phyloP scores from a whole-genome alignment of 768 basidiomycete genomes.

The Multifurca ochricompacta region DNA sequence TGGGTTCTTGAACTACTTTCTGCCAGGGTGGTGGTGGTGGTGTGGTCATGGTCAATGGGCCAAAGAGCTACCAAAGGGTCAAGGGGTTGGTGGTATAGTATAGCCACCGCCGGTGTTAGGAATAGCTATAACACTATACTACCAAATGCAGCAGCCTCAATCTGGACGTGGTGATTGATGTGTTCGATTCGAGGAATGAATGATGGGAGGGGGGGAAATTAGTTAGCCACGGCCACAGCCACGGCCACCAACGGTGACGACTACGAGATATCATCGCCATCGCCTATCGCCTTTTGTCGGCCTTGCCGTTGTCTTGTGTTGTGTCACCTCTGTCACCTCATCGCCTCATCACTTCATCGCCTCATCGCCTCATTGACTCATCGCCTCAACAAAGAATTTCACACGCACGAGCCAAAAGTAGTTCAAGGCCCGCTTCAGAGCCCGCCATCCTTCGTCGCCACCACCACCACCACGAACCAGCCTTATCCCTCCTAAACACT shows the following conservation, averaged over 20 bases:
- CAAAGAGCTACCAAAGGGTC: too few relatives aligned
- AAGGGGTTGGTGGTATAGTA: too few relatives aligned
- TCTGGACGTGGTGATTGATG: neutral
- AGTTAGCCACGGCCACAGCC: too few relatives aligned
- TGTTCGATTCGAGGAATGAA: neutral
- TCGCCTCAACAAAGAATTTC: constrained; percentile 9
- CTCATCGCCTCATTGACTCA: constrained; percentile 5
- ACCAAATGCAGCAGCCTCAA: neutral
- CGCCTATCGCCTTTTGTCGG: neutral
- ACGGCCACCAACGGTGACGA: neutral
- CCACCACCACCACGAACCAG: constrained; percentile 3
- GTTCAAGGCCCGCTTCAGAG: constrained; percentile 22
- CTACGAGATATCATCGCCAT: constrained; percentile 4
- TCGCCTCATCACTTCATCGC: too few relatives aligned
- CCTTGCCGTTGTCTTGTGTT: too few relatives aligned
- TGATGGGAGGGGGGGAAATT: too few relatives aligned
- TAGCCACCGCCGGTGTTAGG: too few relatives aligned
- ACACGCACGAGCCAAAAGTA: constrained; percentile 20
- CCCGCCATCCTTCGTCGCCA: constrained; percentile 18
- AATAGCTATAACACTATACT: too few relatives aligned
- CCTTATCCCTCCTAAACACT: constrained; percentile 13
- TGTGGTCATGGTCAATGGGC: too few relatives aligned
- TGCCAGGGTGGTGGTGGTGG: too few relatives aligned
- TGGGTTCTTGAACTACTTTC: neutral
- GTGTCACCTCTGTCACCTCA: too few relatives aligned